Percentiles rank a stretch among this genome's conserved stretches.
These are phyloP conservation scores for Basidiobolus meristosporus DNA, from an alignment of 371 early-diverging fungal species.

Conservation along the genomic window DNA sequence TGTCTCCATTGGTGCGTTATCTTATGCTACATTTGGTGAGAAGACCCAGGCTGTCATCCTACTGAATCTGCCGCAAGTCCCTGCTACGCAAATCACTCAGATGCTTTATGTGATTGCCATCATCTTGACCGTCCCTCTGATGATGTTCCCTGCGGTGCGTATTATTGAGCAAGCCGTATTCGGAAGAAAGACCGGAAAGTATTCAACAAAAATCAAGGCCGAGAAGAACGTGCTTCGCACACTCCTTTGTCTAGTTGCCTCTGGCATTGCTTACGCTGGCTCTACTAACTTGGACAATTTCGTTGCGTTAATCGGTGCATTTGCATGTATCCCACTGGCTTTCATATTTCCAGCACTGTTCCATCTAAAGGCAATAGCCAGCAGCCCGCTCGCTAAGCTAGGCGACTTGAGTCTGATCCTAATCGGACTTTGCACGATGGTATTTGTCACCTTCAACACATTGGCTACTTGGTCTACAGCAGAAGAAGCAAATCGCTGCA, in stretches of 20 bases:
- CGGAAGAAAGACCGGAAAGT: conserved; percentile 35
- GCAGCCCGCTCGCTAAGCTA: conserved; percentile 5
- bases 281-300: conserved; percentile 60
- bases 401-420: conserved; percentile 32
- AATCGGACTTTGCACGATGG: conserved; percentile 52
- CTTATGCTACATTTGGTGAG: conserved; percentile 64
- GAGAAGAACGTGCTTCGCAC: conserved; percentile 70
- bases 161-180: conserved; percentile 63
- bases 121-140: conserved; percentile 62
- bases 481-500: too few relatives aligned
- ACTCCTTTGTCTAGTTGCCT: conserved; percentile 37
- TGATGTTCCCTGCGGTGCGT: conserved; percentile 65
- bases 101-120: conserved; percentile 70
- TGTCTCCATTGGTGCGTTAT: conserved; percentile 46
- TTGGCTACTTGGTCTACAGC: too few relatives aligned
- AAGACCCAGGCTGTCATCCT: conserved; percentile 58
- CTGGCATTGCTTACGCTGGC: conserved; percentile 47
- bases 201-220: conserved; percentile 54
- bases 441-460: conserved; percentile 62
- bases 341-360: conserved; percentile 74
- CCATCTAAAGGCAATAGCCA: conserved; percentile 40
- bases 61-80: conserved; percentile 50
- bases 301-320: conserved; percentile 63
- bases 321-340: conserved; percentile 50
- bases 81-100: conserved; percentile 37